Conservation (phyloP, 495 filamentous ascomycete species). For the Annulohypoxylon maeteangense region DNA sequence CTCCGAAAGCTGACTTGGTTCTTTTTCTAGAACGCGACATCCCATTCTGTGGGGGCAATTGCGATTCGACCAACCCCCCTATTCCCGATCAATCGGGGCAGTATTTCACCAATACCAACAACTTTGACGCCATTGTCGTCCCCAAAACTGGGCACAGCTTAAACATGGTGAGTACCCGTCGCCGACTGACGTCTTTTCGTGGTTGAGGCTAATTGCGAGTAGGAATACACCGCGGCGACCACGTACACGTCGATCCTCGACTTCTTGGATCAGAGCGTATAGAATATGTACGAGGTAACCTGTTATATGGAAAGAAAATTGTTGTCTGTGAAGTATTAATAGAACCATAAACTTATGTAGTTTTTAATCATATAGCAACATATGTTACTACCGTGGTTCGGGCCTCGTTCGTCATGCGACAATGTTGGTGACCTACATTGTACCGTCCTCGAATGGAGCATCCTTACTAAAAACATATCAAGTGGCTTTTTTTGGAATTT, state of each 20-base stretch:
- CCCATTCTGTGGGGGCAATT: constrained; percentile 65
- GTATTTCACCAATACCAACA: constrained; percentile 56
- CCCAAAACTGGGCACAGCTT: constrained; percentile 63
- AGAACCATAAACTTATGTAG: background rate
- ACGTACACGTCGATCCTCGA: constrained; percentile 23
- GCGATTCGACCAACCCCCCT: constrained; percentile 52
- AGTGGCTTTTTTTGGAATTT: no score
- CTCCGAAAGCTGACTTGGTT: background rate
- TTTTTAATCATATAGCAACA: background rate
- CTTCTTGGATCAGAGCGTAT: constrained; percentile 22
- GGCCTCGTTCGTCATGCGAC: background rate
- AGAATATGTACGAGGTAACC: background rate
- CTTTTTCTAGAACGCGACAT: constrained; percentile 55
- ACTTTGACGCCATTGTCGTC: constrained; percentile 59
- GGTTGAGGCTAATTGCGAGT: constrained; percentile 3
- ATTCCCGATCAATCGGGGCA: constrained; percentile 53
- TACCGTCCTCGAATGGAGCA: no score
- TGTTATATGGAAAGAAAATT: background rate
- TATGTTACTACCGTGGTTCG: background rate
- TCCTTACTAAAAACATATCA: background rate
- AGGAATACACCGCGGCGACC: constrained; percentile 20
- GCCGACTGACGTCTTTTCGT: background rate
- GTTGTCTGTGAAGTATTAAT: background rate
- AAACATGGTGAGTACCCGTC: constrained; percentile 49
- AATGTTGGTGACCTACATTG: no score